phyloP scores from a whole-genome alignment of 345 rosid species.

The Moricandia moricandioides region DNA sequence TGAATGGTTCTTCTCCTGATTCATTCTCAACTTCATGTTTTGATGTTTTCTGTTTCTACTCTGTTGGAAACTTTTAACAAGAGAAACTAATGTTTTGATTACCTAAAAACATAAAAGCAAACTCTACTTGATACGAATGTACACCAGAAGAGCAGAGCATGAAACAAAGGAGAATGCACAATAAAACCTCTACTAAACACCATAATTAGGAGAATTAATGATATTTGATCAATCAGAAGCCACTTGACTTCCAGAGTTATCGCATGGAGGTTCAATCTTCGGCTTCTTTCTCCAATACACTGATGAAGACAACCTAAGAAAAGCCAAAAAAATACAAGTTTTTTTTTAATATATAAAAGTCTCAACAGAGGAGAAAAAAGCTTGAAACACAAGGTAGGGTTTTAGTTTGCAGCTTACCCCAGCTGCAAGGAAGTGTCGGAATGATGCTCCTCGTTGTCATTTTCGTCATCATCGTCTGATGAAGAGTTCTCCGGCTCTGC shows the following conservation, averaged over 20 bases:
- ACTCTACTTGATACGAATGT: constrained; percentile 8
- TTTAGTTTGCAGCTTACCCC: constrained; percentile 27
- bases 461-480: constrained; percentile 25
- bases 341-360: too few species aligned
- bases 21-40: background rate
- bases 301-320: constrained; percentile 17
- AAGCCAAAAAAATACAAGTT: background rate
- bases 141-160: background rate
- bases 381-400: constrained; percentile 29
- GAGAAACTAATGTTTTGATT: background rate
- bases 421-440: constrained; percentile 41
- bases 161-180: constrained; percentile 6
- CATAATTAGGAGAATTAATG: background rate
- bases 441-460: constrained; percentile 14
- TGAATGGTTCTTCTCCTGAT: background rate
- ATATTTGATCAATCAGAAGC: constrained; percentile 27
- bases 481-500: constrained; percentile 32
- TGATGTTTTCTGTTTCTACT: background rate
- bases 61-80: background rate
- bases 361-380: background rate
- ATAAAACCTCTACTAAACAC: constrained; percentile 3
- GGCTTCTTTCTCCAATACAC: constrained; percentile 29
- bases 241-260: constrained; percentile 40
- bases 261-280: constrained; percentile 22
- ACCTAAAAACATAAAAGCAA: constrained; percentile 5